phyloP scores from a whole-genome alignment of 495 filamentous ascomycete species.

The Trichodelitschia bisporula region DNA sequence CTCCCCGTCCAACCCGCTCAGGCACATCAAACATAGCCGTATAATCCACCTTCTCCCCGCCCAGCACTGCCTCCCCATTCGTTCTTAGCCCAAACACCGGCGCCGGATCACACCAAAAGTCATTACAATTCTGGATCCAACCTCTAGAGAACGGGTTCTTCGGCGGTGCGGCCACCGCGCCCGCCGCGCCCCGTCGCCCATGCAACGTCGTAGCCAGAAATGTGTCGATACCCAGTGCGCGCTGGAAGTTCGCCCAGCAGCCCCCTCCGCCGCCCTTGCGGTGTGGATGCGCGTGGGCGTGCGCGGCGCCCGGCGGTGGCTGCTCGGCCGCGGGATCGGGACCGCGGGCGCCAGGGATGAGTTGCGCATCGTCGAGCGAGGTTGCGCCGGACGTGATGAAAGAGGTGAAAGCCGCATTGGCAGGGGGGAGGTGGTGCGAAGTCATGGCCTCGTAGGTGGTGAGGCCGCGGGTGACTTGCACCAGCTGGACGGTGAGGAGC shows the following conservation, averaged over 20 bases:
- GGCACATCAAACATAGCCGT: constrained; percentile 75
- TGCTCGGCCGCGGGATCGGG: constrained; percentile 20
- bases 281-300: constrained; percentile 16
- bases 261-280: constrained; percentile 20
- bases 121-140: constrained; percentile 62
- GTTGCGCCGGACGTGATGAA: constrained; percentile 53
- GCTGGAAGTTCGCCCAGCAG: constrained; percentile 54
- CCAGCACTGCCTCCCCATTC: constrained; percentile 49
- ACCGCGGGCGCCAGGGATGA: constrained; percentile 21
- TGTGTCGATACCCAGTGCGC: constrained; percentile 68
- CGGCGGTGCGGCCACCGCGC: constrained; percentile 35
- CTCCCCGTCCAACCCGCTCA: constrained; percentile 24
- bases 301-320: too few relatives aligned
- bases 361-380: constrained; percentile 40
- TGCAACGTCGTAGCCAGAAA: constrained; percentile 46
- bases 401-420: constrained; percentile 43
- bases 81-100: constrained; percentile 56
- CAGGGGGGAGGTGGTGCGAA: constrained; percentile 21
- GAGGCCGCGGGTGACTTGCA: constrained; percentile 74
- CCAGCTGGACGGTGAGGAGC: constrained; percentile 75
- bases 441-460: constrained; percentile 93
- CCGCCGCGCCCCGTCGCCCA: too few relatives aligned
- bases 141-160: constrained; percentile 70
- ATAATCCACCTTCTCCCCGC: constrained; percentile 62
- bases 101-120: constrained; percentile 84